Evolutionary conservation across 2,329 filamentous ascomycete genomes (phyloP), one percentile per base, ranked within the genome.

Genomic region (Chrysosphaeria jannelii): DNA sequence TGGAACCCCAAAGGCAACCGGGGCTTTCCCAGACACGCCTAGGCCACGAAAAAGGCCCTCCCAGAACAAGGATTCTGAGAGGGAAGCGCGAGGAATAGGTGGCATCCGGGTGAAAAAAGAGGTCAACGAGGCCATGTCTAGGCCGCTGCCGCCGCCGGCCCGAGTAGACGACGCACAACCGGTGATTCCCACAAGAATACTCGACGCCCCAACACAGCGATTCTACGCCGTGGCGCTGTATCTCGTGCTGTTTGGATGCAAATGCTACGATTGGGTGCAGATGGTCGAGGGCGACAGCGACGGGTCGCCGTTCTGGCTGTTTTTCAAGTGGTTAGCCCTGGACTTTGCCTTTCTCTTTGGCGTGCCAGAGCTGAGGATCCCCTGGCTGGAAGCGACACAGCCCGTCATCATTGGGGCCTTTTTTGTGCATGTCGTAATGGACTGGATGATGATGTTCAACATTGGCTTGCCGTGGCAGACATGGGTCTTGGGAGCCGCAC

Each of bases 321-420:
- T 91, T 39, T 48, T 89, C 37, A 97, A 93, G 57, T 97, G 85
- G 85, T 59, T 74, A 30, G 53, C 65, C 27, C 60, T 97, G 31
- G 85, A 97, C 46, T 70, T 72, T 29, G 45, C 69, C 13, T 91
- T 79, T 41, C 52, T 93, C 31, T 90, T 88, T 41, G 72, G 72
- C 6, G 48, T 97, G 25, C 81, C 88, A 10, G 60, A 71, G 33
- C 44, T 97, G 35, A 64, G 74, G 40, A 90, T 97, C 55, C 85
- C 85, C 28, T 97, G 85, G 88, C 53, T 97, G 28, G 78, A 93
- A 49, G 75, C 81, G 50, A 75, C 74, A 20, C 71, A 74, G 36
- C 56, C 60, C 17, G 65, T 65, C 1, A 69, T 74, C 25, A 57
- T 70, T 20, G 49, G 58, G 15, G 46, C 79, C 12, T 88, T 85